Evolutionary conservation across 148 eudicot genomes (phyloP), one percentile per base, ranked within the genome.

Genomic region (Nepenthes gracilis): DNA sequence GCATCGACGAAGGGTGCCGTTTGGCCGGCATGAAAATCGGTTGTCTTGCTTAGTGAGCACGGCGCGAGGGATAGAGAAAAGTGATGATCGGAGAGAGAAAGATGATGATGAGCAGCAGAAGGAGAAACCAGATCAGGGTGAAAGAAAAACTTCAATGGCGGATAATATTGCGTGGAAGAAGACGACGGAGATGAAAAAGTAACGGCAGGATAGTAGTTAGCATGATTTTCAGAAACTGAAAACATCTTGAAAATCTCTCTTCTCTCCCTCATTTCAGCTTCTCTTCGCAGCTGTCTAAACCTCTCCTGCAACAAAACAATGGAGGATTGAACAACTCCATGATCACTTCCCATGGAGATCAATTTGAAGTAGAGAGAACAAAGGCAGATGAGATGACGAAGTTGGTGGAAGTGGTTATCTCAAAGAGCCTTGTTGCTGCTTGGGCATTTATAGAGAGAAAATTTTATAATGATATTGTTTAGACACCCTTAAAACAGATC

Each of bases 241-340:
- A 40, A 40, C 45, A 40, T 3, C 8, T 8, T 40, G 4, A 40
- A 40, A 40, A 8, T 40, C 8, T 80, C 78, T 62, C 51, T 73
- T 60, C 71, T 74, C 65, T 80, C 65, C 66, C 88, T 83, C 77
- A 71, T 64, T 66, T 80, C 81, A 32, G 75, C 78, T 68, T 71
- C 73, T 33, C 55, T 83, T 57, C 78, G 62, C 70, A 83, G 56
- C 33, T 78, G 78, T 57, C 64, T 73, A 58, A 83, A 83, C 67
- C 85, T 75, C 74, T 83, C 82, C 66, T 80, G 88, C 62, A 83
- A 54, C 59, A 83, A 58, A 1, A 80, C 78, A 52, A 80, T 63
- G 38, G 84, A 76, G 9, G 84, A 74, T 43, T 60, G 72, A 23
- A 59, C 53, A 9, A 74, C 64, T 14, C 43, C 61, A 8, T 60